Percentiles rank a stretch among this genome's conserved stretches.
Conservation (phyloP, 371 early-diverging fungal species). For the Mucor velutinosus region DNA sequence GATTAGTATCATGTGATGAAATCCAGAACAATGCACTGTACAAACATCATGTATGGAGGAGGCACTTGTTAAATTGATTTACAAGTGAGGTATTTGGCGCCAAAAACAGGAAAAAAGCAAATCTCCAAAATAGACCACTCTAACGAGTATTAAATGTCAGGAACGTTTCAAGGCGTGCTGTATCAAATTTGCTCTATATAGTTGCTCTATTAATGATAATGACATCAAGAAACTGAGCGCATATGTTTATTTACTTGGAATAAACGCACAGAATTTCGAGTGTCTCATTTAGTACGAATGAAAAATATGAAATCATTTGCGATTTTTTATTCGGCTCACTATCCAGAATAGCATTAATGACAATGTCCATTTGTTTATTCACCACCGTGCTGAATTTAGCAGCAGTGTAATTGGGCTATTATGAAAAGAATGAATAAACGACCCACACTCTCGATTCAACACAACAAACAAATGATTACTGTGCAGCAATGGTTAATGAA, state of each 20-base stretch:
- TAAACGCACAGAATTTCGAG: not conserved
- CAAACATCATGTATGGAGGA: not conserved
- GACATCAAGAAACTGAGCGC: not conserved
- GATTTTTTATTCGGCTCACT: conserved; percentile 88
- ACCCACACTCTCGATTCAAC: not conserved
- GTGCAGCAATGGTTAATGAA: conserved; percentile 97
- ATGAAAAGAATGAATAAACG: conserved; percentile 29
- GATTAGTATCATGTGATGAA: not conserved
- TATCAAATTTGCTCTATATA: not conserved
- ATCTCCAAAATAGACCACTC: not conserved
- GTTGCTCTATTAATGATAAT: not conserved
- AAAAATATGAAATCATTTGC: conserved; percentile 91
- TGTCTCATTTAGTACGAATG: not conserved
- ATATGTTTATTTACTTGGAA: not conserved
- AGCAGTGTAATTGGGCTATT: conserved; percentile 89
- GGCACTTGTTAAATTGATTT: not conserved
- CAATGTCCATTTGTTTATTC: conserved; percentile 82
- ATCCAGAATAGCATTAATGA: conserved; percentile 82
- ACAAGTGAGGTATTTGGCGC: not conserved
- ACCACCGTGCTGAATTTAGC: conserved; percentile 67
- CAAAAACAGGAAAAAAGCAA: not conserved
- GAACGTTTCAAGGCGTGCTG: not conserved
- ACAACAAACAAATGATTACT: conserved; percentile 44
- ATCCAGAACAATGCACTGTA: not conserved
- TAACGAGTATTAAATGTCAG: not conserved